Evolutionary conservation across 345 rosid species (phyloP).

Genomic region (Luvunga scandens): DNA sequence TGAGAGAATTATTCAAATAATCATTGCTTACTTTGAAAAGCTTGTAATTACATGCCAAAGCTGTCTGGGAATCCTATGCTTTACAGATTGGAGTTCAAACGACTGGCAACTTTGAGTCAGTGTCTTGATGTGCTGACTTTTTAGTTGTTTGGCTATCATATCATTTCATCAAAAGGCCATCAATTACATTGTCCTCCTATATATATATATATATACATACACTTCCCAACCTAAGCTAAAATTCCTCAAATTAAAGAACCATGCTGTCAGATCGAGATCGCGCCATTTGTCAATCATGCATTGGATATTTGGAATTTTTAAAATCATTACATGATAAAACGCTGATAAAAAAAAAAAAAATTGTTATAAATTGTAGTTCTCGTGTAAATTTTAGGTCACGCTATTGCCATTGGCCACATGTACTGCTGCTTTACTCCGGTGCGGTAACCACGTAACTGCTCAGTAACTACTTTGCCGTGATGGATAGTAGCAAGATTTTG

Average conservation of each 20-base stretch:
- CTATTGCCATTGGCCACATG: neutral
- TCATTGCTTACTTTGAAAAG: constrained; percentile 30
- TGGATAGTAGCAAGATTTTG: neutral
- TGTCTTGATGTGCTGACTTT: constrained; percentile 26
- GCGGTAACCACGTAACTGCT: no score
- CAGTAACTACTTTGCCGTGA: neutral
- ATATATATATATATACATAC: rapidly evolving
- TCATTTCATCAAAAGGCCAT: neutral
- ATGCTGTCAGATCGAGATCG: neutral
- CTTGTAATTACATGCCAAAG: neutral
- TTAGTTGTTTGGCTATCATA: neutral
- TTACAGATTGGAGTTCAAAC: neutral
- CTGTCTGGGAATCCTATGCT: constrained; percentile 39
- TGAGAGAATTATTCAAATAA: neutral
- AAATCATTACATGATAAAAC: no score
- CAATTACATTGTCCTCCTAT: neutral
- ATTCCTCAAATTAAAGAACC: neutral
- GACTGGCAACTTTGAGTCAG: neutral
- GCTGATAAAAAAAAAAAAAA: neutral
- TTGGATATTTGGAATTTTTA: neutral
- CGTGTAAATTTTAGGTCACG: no score
- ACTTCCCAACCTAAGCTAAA: constrained; percentile 3
- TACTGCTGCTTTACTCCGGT: neutral
- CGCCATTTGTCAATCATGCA: constrained; percentile 5
- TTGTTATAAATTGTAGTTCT: neutral